Conservation (phyloP, 2,329 filamentous ascomycete species). For the Fonsecaea erecta region DNA sequence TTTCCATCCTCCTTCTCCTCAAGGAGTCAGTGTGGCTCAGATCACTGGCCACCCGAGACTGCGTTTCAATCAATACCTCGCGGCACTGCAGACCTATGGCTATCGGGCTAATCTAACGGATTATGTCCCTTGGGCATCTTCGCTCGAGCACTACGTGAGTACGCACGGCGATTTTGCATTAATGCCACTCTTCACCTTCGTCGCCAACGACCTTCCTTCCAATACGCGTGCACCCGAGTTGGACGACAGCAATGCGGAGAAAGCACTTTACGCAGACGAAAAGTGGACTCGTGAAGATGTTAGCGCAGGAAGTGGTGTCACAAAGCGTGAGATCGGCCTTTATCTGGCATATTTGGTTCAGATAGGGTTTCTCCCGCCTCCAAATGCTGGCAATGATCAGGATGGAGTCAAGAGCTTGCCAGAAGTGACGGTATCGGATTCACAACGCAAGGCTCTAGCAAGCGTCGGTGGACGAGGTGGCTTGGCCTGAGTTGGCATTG, state of each 20-base stretch:
- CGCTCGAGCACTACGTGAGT: slow-evolving; percentile 70
- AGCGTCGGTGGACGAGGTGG: slow-evolving; percentile 59
- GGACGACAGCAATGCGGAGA: slow-evolving; percentile 71
- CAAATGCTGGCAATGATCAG: slow-evolving; percentile 35
- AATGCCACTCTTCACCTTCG: slow-evolving; percentile 76
- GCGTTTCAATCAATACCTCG: slow-evolving; percentile 77
- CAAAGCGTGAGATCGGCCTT: slow-evolving; percentile 63
- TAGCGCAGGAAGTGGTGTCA: slow-evolving; percentile 62
- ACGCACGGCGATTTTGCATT: slow-evolving; percentile 68
- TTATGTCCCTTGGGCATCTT: slow-evolving; percentile 71
- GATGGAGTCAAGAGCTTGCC: slow-evolving; percentile 48
- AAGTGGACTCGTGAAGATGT: slow-evolving; percentile 64
- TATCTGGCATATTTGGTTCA: slow-evolving; percentile 68
- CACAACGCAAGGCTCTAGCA: slow-evolving; percentile 55
- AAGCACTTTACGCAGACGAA: slow-evolving; percentile 66
- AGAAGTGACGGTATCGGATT: slow-evolving; percentile 49
- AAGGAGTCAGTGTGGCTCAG: slow-evolving; percentile 68
- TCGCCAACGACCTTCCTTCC: slow-evolving; percentile 69
- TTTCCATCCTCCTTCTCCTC: slow-evolving; percentile 61
- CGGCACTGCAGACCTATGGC: slow-evolving; percentile 71
- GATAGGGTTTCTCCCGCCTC: slow-evolving; percentile 64
- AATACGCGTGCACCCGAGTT: slow-evolving; percentile 74
- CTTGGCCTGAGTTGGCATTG: slow-evolving; percentile 12
- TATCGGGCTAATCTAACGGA: slow-evolving; percentile 69
- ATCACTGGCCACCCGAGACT: slow-evolving; percentile 80